Evolutionary conservation across 768 basidiomycete genomes (phyloP).

Genomic region (Serendipita sp.): DNA sequence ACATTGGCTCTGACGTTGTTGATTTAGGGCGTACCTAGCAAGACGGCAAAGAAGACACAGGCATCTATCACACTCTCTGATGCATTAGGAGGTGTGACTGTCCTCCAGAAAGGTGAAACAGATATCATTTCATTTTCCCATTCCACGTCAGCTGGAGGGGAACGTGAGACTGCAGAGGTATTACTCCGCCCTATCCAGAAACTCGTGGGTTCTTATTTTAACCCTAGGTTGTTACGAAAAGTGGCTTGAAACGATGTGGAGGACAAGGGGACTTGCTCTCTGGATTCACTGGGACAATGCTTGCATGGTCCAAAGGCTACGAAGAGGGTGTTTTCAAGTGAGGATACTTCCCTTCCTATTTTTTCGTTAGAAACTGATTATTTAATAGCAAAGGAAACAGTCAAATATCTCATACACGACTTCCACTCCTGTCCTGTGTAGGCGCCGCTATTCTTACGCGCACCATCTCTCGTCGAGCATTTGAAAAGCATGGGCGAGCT

Average conservation of each 20-base stretch:
- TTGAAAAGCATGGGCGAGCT: conserved; percentile 55
- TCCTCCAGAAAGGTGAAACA: conserved; percentile 70
- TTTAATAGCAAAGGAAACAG: conserved; percentile 13
- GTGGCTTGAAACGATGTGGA: conserved; percentile 83
- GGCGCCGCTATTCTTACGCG: conserved; percentile 84
- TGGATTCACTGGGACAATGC: conserved; percentile 71
- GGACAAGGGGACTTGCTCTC: conserved; percentile 93
- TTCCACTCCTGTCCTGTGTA: conserved; percentile 73
- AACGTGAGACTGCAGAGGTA: conserved; percentile 16
- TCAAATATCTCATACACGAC: conserved; percentile 38
- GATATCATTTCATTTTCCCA: conserved; percentile 68
- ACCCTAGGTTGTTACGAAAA: conserved; percentile 18
- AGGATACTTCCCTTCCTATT: conserved; percentile 14
- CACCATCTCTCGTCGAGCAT: conserved; percentile 62
- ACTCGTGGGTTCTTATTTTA: background rate
- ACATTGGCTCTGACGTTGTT: background rate
- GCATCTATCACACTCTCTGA: conserved; percentile 41
- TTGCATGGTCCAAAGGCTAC: conserved; percentile 93
- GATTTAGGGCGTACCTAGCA: conserved; percentile 30
- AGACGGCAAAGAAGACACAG: conserved; percentile 40
- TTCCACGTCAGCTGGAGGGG: conserved; percentile 39
- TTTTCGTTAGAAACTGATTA: background rate
- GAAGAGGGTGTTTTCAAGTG: conserved; percentile 74
- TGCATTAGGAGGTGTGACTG: conserved; percentile 69
- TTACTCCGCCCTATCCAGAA: conserved; percentile 7